Base-by-base conservation (phyloP, 208 protist genomes). In the Novymonas esmeraldas region DNA sequence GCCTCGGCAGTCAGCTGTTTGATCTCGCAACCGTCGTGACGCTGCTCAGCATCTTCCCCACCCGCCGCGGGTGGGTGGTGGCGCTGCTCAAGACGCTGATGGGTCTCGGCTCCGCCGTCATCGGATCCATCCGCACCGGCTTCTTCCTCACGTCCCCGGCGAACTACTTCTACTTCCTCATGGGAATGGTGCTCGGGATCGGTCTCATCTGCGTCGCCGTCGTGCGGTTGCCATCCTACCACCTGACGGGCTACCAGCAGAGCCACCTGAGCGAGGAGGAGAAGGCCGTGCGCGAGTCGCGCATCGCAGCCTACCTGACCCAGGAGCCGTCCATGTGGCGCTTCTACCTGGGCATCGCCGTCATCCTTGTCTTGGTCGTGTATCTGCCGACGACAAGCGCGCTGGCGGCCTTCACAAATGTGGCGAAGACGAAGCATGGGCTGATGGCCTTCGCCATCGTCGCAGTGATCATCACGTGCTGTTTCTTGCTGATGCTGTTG, bases 71-170 rank as follows among this genome's bases (percentile, higher is more conserved):
- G n/a, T 65, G 63, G 56, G 87, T 89, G 11, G 57, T 85, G 2
- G 87, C 82, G 16, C 45, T 93, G 22, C 72, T 88, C 48, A 93
- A 93, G 69, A 86, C 81, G n/a, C 56, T 89, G 58, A 81, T 76
- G 50, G 87, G 87, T 10, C 79, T 93, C 20, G 87, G 84, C 41
- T 79, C 72, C 18, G 82, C 83, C 18, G 79, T 93, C 59, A 28
- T 89, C 20, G 87, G 70, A 6, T 72, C 74, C 6, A 76, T 90
- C 45, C 56, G 79, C 38, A 57, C 78, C 16, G 87, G 72, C n/a
- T 90, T 89, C 71, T 92, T 92, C 57, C 2, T 16, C 20, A 62
- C 50, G 6, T 36, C 60, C 22, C 52, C 64, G 4, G 49, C 45
- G 7, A 39, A 68, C 58, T 86, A 82, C 66, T 90, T 90, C 59